Base-by-base conservation (phyloP, 805 yeast species). In the Starmerella asiatica region DNA sequence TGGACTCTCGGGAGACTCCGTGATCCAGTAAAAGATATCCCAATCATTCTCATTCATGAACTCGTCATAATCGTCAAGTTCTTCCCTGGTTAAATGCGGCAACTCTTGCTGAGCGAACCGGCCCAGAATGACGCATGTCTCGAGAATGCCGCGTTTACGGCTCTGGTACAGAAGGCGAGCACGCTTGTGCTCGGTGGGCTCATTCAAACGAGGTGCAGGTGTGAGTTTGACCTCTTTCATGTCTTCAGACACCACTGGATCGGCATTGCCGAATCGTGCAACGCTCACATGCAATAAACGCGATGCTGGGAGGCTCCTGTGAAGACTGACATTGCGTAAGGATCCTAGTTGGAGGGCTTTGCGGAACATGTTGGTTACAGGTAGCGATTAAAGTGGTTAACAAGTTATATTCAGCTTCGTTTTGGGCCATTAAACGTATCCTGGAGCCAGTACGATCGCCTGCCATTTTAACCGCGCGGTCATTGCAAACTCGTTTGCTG, bases 11-110 rank as follows among this genome's bases (percentile, higher is more conserved):
- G 55, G 51, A 58, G 86, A 83, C 49, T 72, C 73, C 2, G 96
- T 84, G 20, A 93, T 94, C 98, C 98, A 88, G 64, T 91, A 91
- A 60, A 83, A 91, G 45, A 91, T 86, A 60, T 91, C 98, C 98
- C 98, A 91, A 60, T 91, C 98, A n/a, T 88, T 73, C 60, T 88
- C 93, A 59, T 91, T 93, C 56, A 91, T 68, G 42, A 91, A 44
- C 40, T 48, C 33, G 55, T 88, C 96, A 59, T 83, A 91, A 59
- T 91, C 97, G 34, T 75, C 79, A 39, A 91, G 64, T 60, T 84
- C 79, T 39, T 68, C 77, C 44, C 63, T 59, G 11, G 69, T 65
- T 66, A 91, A 70, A 0, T 56, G 55, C 29, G 68, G 60, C 47
- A 91, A 64, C 55, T 81, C 72, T 54, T 71, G 71, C 54, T 84